Base-by-base conservation (phyloP, 176 grass and related monocot species). In the Oryza officinalis region DNA sequence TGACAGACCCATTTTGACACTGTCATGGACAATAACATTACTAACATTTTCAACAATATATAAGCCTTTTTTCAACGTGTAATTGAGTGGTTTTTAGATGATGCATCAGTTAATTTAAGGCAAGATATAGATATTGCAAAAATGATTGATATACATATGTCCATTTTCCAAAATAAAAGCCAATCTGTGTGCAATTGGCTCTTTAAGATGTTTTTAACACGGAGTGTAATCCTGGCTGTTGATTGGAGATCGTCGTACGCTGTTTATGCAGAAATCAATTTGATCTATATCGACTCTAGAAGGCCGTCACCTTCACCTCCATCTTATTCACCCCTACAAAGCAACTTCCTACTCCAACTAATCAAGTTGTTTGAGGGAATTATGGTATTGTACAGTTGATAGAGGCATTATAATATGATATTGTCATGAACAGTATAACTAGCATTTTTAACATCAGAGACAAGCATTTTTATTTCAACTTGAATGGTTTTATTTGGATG, bases 311-410 rank as follows among this genome's bases (percentile, higher is more conserved):
- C 44, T 72, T 89, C 71, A 35, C 54, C 17, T 47, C 52, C 69
- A 72, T 82, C 82, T 49, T 37, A 22, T 66, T 79, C 50, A 33
- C 17, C 52, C 4, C n/a, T 32, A 27, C 64, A 89, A 81, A 76
- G 65, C 41, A 85, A 65, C 65, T 89, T 89, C 82, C 87, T 89
- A 89, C 82, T 50, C 82, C 65, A 85, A 76, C 77, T 81, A 89
- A 85, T 15, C 72, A 57, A 75, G 4, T 81, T 26, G 7, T 75
- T 6, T 37, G 27, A 88, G 14, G 20, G 2, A 11, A 60, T 66
- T 41, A 66, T 41, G 10, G 2, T 28, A 45, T 13, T 22, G 61
- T 17, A 66, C 43, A 27, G 12, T 45, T 72, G n/a, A 27, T 8
- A 45, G 13, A 72, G 4, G 13, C 38, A 35, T 35, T 35, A 30